Base-by-base conservation (phyloP, 108 stramenopile genomes). In the Nitzschia inconspicua region DNA sequence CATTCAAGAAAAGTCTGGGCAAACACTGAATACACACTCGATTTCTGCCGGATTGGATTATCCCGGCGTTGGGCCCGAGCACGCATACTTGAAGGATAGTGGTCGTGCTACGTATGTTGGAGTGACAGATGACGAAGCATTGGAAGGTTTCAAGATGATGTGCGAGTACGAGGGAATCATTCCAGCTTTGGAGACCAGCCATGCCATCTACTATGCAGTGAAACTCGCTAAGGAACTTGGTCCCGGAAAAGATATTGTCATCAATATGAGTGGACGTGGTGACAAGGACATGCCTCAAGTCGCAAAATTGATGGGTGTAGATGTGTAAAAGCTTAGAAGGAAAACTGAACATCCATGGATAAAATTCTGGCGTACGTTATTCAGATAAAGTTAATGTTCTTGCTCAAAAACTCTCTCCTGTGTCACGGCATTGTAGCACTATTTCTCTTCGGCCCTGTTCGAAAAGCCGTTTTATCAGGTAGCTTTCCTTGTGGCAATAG, bases 211-310 rank as follows among this genome's bases (percentile, higher is more conserved):
- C 70, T 76, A 92, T 54, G 93, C 91, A 39, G 77, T 96, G 43
- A 66, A 91, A 68, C 62, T 95, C 47, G 97, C 97, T 31, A 93
- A 95, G 83, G 85, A 75, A 25, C 64, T 96, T 62, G 77, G 81
- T 44, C 74, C 80, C 49, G 97, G 85, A 53, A 91, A 95, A 75
- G 78, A 88, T 61, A 72, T 98, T 46, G 84, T 97, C 18, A 89
- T 98, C 54, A 95, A 93, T 64, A 85, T 98, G 82, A 88, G 87
- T 77, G 97, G 96, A 2, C 89, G 97, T 27, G 97, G 97, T 27
- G 97, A 98, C 84, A 98, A 98, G 83, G 96, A 98, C 67, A 96
- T 97, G 95, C 86, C 92, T 26, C 91, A 95, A 55, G 78, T 97
- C 25, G 98, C 98, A 5, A 84, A 68, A 59, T 85, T 89, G 51